phyloP scores from a whole-genome alignment of 768 basidiomycete species.

The Amanita brunnescens region DNA sequence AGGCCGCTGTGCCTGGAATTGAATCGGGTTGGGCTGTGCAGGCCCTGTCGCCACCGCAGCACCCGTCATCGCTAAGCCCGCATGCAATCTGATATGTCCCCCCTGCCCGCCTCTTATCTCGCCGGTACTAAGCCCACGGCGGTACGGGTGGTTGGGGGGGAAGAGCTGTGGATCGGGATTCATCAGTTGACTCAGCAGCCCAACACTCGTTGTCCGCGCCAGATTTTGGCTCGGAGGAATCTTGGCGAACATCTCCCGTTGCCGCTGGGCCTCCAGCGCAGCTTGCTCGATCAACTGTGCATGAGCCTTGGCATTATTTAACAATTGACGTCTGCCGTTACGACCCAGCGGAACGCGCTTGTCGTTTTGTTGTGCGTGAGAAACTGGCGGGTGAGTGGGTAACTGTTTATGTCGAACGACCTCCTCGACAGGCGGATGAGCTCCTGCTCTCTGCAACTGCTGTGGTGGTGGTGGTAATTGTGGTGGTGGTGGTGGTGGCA shows the following conservation, averaged over 20 bases:
- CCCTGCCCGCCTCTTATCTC: slow-evolving; percentile 28
- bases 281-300: slow-evolving; percentile 35
- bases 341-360: slow-evolving; percentile 15
- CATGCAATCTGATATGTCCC: slow-evolving; percentile 8
- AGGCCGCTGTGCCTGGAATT: slow-evolving; percentile 3
- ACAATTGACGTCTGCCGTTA: slow-evolving; percentile 6
- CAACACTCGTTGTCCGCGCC: slow-evolving; percentile 32
- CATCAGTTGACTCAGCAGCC: slow-evolving; percentile 59
- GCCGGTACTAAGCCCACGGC: slow-evolving; percentile 37
- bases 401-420: slow-evolving; percentile 17
- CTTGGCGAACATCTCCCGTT: slow-evolving; percentile 68
- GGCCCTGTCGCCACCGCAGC: background rate
- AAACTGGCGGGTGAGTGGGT: slow-evolving; percentile 11
- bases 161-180: slow-evolving; percentile 61
- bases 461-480: slow-evolving; percentile 11
- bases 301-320: slow-evolving; percentile 18
- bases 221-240: slow-evolving; percentile 44
- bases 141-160: slow-evolving; percentile 51
- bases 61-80: slow-evolving; percentile 13
- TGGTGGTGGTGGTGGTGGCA: slow-evolving; percentile 6
- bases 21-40: slow-evolving; percentile 15
- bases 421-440: background rate
- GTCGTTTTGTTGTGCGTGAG: slow-evolving; percentile 8
- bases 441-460: slow-evolving; percentile 13
- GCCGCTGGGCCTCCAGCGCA: slow-evolving; percentile 51